These are phyloP conservation scores for Alnus rubra DNA, from an alignment of 306 rosid species.

Conservation along the genomic window DNA sequence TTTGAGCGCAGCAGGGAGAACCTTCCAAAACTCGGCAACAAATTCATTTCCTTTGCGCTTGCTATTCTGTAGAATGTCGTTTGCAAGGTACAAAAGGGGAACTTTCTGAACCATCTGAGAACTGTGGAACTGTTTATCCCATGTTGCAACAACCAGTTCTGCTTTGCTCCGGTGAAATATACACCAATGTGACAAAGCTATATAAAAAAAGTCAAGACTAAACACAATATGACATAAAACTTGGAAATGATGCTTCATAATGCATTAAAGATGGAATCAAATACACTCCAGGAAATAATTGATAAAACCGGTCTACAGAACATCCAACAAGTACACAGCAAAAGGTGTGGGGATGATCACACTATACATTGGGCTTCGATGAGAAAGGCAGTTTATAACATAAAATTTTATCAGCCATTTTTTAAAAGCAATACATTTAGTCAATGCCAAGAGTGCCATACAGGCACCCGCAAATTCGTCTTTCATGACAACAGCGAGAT, in stretches of 20 bases:
- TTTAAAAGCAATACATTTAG: background rate
- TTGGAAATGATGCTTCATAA: background rate
- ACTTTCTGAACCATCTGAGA: constrained; percentile 64
- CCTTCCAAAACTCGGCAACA: constrained; percentile 86
- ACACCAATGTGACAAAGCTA: constrained; percentile 98
- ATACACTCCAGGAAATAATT: background rate
- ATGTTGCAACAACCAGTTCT: constrained; percentile 79
- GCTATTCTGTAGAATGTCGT: constrained; percentile 95
- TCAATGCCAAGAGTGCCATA: background rate
- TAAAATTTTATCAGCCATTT: background rate
- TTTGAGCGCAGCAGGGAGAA: constrained; percentile 81
- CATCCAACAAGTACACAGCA: background rate
- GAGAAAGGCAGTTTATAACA: background rate
- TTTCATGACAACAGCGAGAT: background rate
- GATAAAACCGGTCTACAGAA: background rate
- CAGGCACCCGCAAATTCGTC: background rate
- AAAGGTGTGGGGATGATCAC: background rate
- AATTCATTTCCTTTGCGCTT: constrained; percentile 94
- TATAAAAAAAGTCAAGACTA: constrained; percentile 40
- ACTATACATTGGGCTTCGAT: background rate
- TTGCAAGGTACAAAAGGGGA: constrained; percentile 87
- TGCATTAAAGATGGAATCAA: background rate
- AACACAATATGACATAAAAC: constrained; percentile 18
- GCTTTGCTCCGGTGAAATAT: constrained; percentile 90
- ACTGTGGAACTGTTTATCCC: constrained; percentile 74